Base-by-base conservation (phyloP, 2,329 filamentous ascomycete species). In the Fusarium humuli region DNA sequence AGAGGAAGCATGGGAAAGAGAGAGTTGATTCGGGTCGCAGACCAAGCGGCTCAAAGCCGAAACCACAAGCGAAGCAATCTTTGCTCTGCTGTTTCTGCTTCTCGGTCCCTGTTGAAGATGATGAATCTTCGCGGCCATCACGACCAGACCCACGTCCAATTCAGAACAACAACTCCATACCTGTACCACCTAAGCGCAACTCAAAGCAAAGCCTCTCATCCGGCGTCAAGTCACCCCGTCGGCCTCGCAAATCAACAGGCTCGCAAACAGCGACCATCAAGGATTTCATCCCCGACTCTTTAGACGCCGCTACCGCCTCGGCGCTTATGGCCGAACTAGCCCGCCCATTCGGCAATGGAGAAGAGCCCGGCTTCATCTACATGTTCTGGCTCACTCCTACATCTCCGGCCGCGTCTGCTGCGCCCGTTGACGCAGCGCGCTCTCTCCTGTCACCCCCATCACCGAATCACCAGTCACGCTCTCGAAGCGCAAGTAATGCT, bases 341-440 rank as follows among this genome's bases (percentile, higher is more conserved):
- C 80, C 77, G 96, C 87, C 83, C 94, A 85, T 78, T 77, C 37
- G 75, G 78, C 2, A 87, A 94, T 47, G 94, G 93, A 0, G 83
- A 88, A 23, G 93, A 97, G 73, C 84, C 91, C 14, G 96, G 96
- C 40, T 99, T 96, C 82, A 98, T 99, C 72, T 99, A 99, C 85
- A 97, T 99, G 80, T 99, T 98, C 85, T 98, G 95, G 94, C 86
- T 98, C 23, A 98, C 94, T 0, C 90, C 94, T 32, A 72, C 73
- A 8, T 86, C 85, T 4, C 81, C 88, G 10, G 79, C 65, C 13
- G 50, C 52, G 3, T 40, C 87, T 0, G 82, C 85, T 2, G 84
- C 88, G 0, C 84, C 90, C 0, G 83, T 84, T 37, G 90, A 89
- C 68, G 83, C 88, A 45, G 87, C 88, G 22, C 84, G 88, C 11